Evolutionary conservation across 2,329 filamentous ascomycete genomes (phyloP).

Genomic region (Penicillium sclerotigenum): DNA sequence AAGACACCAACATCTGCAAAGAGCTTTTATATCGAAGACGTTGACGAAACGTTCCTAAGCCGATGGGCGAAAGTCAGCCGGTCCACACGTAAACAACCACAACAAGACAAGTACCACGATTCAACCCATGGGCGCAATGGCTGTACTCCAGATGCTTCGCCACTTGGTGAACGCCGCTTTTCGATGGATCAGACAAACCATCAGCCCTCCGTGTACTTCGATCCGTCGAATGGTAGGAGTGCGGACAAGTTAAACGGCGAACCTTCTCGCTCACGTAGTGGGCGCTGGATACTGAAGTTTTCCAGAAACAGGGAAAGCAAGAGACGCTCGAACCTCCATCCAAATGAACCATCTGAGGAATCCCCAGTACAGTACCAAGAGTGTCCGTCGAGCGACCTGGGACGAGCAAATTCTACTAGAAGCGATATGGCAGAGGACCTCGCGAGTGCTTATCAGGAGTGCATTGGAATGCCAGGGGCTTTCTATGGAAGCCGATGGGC

Average conservation of each 20-base stretch:
- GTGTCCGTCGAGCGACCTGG: slow-evolving; percentile 7
- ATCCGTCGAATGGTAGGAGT: neutral
- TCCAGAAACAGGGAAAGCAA: slow-evolving; percentile 14
- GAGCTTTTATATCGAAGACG: slow-evolving; percentile 4
- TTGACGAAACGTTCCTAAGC: neutral
- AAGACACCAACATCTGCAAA: neutral
- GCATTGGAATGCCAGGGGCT: slow-evolving; percentile 25
- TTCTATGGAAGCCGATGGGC: slow-evolving; percentile 27
- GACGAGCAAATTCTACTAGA: slow-evolving; percentile 16
- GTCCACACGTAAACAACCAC: neutral
- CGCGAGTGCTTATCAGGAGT: slow-evolving; percentile 26
- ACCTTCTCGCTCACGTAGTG: slow-evolving; percentile 9
- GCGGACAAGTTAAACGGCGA: neutral
- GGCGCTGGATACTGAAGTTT: slow-evolving; percentile 14
- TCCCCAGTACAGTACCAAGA: slow-evolving; percentile 13
- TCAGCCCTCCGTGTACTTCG: neutral
- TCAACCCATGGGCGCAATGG: no score
- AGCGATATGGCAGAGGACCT: slow-evolving; percentile 18
- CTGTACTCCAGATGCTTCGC: neutral
- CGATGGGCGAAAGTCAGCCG: neutral
- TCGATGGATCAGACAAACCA: neutral
- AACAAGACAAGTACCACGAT: neutral
- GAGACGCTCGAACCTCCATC: slow-evolving; percentile 2
- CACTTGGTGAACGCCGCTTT: neutral
- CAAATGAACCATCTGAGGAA: slow-evolving; percentile 9